Conservation (phyloP, 352 stramenopile genomes). For the Plasmopara muralis region DNA sequence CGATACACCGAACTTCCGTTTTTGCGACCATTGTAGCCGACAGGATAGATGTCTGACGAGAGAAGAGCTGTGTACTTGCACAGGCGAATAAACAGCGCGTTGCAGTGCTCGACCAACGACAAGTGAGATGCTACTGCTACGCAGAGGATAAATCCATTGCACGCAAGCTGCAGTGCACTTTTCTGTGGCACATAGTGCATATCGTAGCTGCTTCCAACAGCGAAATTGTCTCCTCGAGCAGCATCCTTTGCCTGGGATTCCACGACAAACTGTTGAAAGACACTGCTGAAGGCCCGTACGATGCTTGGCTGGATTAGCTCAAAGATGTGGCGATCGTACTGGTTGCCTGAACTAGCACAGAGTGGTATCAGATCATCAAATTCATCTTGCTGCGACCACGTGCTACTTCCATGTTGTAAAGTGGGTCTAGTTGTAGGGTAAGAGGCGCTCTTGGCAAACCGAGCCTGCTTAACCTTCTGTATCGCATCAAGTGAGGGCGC, state of each 20-base stretch:
- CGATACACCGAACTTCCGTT: conserved; percentile 59
- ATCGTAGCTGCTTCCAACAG: conserved; percentile 20
- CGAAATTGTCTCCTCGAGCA: conserved; percentile 18
- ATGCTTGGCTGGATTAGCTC: conserved; percentile 48
- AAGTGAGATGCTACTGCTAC: conserved; percentile 53
- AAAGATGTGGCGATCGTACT: conserved; percentile 72
- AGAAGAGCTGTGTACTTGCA: conserved; percentile 61
- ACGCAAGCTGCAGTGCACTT: conserved; percentile 62
- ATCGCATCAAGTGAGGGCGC: conserved; percentile 14
- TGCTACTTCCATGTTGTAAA: conserved; percentile 7
- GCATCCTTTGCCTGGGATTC: conserved; percentile 46
- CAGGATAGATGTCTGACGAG: conserved; percentile 48
- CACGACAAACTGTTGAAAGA: conserved; percentile 68
- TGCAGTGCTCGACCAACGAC: conserved; percentile 46
- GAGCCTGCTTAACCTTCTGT: conserved; percentile 22
- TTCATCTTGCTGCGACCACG: conserved; percentile 7
- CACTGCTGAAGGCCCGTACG: conserved; percentile 51
- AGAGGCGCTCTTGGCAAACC: conserved; percentile 17
- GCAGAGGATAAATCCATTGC: conserved; percentile 68
- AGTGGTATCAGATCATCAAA: conserved; percentile 9
- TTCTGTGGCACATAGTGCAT: conserved; percentile 64
- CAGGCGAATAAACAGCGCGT: conserved; percentile 51
- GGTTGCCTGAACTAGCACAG: conserved; percentile 23
- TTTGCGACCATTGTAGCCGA: conserved; percentile 48
- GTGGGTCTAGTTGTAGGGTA: conserved; percentile 12